Evolutionary conservation across 2,329 filamentous ascomycete genomes (phyloP).

Genomic region (Pestalotiopsis sp.): DNA sequence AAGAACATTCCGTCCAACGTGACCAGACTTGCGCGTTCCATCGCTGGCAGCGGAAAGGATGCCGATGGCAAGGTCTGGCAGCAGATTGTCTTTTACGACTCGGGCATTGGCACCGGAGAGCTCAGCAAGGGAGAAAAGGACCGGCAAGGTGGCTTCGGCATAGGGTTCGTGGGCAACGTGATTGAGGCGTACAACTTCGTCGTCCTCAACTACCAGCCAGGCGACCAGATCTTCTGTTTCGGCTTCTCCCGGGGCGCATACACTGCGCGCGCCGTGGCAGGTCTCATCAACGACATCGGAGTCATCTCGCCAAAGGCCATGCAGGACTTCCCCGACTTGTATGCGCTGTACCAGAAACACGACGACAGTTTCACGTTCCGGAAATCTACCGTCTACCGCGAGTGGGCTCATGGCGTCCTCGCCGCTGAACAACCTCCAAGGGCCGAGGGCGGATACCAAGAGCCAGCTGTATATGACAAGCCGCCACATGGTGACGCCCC

Average conservation of each 20-base stretch:
- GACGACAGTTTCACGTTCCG: conserved; percentile 14
- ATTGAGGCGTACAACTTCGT: conserved; percentile 39
- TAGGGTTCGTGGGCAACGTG: conserved; percentile 18
- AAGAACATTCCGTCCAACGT: conserved; percentile 24
- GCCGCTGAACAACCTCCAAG: background rate
- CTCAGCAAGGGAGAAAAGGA: conserved; percentile 32
- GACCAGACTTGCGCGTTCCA: conserved; percentile 21
- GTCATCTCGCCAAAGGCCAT: conserved; percentile 17
- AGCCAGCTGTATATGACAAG: conserved; percentile 7
- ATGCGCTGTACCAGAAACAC: conserved; percentile 11
- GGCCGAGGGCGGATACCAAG: background rate
- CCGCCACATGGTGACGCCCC: conserved; percentile 7
- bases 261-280: conserved; percentile 40
- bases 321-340: conserved; percentile 17
- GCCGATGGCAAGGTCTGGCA: conserved; percentile 34
- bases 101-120: conserved; percentile 40
- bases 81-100: conserved; percentile 18
- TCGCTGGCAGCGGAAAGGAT: conserved; percentile 32
- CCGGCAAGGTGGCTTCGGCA: conserved; percentile 14
- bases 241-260: conserved; percentile 43
- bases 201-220: conserved; percentile 37
- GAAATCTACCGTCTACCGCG: conserved; percentile 7
- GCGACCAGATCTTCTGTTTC: conserved; percentile 36
- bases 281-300: conserved; percentile 32
- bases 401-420: conserved; percentile 15